Base-by-base conservation (phyloP, 225 moss, liverwort and hornwort genomes). In the Polytrichum commune region DNA sequence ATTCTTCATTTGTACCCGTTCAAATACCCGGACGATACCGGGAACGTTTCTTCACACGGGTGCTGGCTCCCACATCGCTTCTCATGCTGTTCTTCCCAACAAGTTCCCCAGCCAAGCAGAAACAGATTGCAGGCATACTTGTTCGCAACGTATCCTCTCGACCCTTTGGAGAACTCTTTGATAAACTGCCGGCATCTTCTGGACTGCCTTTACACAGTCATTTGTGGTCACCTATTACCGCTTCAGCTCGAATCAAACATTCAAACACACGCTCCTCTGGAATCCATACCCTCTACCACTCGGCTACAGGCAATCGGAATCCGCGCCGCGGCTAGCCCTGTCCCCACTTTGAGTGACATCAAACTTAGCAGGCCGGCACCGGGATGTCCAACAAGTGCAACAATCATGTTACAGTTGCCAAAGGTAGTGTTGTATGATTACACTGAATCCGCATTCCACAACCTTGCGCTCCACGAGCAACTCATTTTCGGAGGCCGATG, bases 401-500 rank as follows among this genome's bases (percentile, higher is more conserved):
- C 63, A 63, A 38, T 38, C 38, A 63, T 24, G 28, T 63, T 63
- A 18, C 1, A 0, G 25, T 26, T 63, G 25, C 63, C 63, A 0
- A 63, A 63, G 25, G 63, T 63, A 16, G 8, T 5, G 63, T 5
- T 63, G 0, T 63, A 25, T 5, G 63, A 63, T 29, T 63, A 63
- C 25, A 63, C 5, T 28, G 63, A 63, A 28, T 26, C 23, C 18
- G 28, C 27, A 22, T 63, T 63, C 18, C 63, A 26, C 28, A 63
- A 63, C 63, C 63, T 63, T 63, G 63, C 63, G 18, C 5, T 63
- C 28, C 28, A 63, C 27, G 63, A 63, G 63, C 23, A 63, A 13
- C 28, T 63, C 6, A 28, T 13, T 5, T 63, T 13, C 25, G 10
- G 18, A 22, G 63, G 25, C 18, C 8, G 18, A 16, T 63, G 63